Base-by-base conservation (phyloP, 192 early-diverging fungal genomes). In the Coemansia nantahalensis region DNA sequence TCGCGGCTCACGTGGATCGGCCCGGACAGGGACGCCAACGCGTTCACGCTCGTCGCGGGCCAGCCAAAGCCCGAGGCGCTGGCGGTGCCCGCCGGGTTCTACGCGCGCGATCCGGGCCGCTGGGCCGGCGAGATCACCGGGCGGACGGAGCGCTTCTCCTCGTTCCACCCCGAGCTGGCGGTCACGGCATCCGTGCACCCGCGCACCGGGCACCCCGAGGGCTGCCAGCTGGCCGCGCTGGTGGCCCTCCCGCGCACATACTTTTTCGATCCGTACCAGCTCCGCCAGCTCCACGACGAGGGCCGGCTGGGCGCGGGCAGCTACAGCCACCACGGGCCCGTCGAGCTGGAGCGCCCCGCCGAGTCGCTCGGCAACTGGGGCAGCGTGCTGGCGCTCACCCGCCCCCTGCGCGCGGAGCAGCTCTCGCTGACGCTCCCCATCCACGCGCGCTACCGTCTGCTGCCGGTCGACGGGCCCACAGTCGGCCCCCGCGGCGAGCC, bases 241-340 rank as follows among this genome's bases (percentile, higher is more conserved):
- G 34, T 52, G 19, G 22, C 30, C 10, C 54, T 76, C 12, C 72
- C 72, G 30, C 52, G 54, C 18, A 45, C 65, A 16, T 76, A 76
- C 45, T 76, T 76, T 45, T 57, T 68, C 15, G 72, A 76, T 23
- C 72, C 72, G 5, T 76, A 76, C 34, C 61, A 76, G 45, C 43
- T 76, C 2, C 35, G 48, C 17, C 65, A 68, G 14, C 30, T 48
- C 12, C 39, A 45, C 14, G 22, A 44, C 19, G 37, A 54, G n/a
- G 46, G n/a, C 4, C 36, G 37, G 6, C 50, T 62, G 17, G 44
- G 45, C 9, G 32, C 33, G n/a, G n/a, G 7, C 26, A 7, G 19
- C 1, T 52, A 59, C 47, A 41, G 28, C 16, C 58, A 65, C 36
- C 65, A 61, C 35, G 72, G 72, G 2, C 60, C 46, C 0, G 32